Conservation (phyloP, 257 asterid species). For the Nemophila menziesii region DNA sequence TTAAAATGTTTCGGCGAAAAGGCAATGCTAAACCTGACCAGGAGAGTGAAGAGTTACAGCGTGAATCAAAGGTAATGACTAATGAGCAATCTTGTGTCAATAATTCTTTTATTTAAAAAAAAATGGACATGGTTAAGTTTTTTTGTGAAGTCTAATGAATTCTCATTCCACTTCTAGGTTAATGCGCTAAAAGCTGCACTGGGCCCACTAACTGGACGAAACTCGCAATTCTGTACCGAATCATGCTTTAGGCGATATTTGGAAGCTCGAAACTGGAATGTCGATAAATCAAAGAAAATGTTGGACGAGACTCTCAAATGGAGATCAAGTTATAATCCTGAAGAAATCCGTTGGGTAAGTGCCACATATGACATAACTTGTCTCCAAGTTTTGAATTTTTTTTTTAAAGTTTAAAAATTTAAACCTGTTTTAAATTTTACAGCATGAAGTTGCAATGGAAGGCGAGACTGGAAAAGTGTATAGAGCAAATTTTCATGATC, state of each 20-base stretch:
- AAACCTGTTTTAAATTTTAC: neutral
- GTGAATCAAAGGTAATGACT: conserved; percentile 2
- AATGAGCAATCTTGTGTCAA: neutral
- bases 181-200: conserved; percentile 1
- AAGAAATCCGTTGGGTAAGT: conserved; percentile 45
- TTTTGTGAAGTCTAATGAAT: neutral
- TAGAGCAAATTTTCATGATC: conserved; percentile 42
- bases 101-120: neutral
- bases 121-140: neutral
- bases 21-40: neutral
- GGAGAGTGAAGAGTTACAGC: neutral
- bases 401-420: neutral
- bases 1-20: conserved; percentile 2
- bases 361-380: neutral
- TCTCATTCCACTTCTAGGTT: neutral
- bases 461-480: conserved; percentile 46
- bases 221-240: conserved; percentile 21
- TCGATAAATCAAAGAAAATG: conserved; percentile 44
- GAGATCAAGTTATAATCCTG: conserved; percentile 49
- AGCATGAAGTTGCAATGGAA: conserved; percentile 51
- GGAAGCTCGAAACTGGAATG: conserved; percentile 47
- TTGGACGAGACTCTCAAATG: conserved; percentile 49
- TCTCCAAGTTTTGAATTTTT: no score
- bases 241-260: conserved; percentile 42
- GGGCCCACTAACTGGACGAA: conserved; percentile 1